A percentile compares a stretch with the other conserved stretches of the same genome.
These are phyloP conservation scores for Diaporthe citri DNA, from an alignment of 2,329 filamentous ascomycete species.

Conservation along the genomic window DNA sequence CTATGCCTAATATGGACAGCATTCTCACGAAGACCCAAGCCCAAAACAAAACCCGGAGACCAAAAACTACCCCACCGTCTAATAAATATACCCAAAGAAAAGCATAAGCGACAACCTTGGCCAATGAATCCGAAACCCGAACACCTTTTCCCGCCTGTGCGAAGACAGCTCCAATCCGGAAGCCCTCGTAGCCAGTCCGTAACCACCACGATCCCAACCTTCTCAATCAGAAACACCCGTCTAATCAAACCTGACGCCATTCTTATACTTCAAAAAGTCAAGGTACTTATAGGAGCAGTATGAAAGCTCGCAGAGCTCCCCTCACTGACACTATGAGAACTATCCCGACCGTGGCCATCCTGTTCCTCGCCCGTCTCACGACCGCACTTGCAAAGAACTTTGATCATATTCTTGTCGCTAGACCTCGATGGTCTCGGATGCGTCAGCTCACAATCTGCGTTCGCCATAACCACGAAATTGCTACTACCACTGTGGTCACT, in stretches of 20 bases:
- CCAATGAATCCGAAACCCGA: neutral
- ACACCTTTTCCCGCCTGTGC: too few species aligned
- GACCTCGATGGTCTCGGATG: slow-evolving; percentile 38
- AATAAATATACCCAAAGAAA: neutral
- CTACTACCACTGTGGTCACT: neutral
- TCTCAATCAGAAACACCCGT: neutral
- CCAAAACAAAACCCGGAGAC: neutral
- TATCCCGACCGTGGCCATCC: neutral
- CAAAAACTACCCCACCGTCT: neutral
- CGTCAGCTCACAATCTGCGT: slow-evolving; percentile 28
- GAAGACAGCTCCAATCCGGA: neutral
- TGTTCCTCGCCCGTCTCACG: neutral
- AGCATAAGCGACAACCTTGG: neutral
- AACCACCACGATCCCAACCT: neutral
- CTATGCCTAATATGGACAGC: neutral
- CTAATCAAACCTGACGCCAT: neutral
- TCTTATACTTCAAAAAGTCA: neutral
- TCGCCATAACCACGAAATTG: slow-evolving; percentile 27
- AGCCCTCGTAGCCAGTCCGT: too few species aligned
- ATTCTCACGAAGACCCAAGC: neutral
- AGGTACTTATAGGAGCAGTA: slow-evolving; percentile 15
- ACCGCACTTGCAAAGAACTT: neutral
- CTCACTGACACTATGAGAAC: slow-evolving; percentile 17
- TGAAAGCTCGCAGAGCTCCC: slow-evolving; percentile 35
- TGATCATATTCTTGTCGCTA: slow-evolving; percentile 24